Percentiles rank a stretch among this genome's conserved stretches.
Evolutionary conservation across 352 stramenopile genomes (phyloP).

Genomic region (Phytophthora colocasiae): DNA sequence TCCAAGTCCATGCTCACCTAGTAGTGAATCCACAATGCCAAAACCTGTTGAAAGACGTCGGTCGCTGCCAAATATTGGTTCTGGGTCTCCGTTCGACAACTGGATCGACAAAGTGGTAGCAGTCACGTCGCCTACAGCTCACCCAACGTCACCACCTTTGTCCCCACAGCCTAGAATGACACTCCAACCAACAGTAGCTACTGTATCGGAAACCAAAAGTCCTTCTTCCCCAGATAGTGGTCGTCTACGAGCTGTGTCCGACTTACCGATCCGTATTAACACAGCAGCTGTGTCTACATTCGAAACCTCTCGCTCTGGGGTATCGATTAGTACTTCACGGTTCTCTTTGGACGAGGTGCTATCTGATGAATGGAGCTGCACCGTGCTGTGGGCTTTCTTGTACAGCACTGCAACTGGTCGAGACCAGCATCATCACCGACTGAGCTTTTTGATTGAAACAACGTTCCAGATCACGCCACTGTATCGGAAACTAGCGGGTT

Average conservation of each 20-base stretch:
- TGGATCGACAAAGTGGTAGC: constrained; percentile 38
- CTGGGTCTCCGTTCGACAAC: constrained; percentile 30
- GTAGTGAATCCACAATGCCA: neutral
- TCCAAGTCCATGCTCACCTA: constrained; percentile 7
- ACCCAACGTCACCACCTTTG: neutral
- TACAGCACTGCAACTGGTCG: constrained; percentile 47
- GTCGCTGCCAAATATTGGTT: constrained; percentile 17
- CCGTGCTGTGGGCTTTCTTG: constrained; percentile 76
- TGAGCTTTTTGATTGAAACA: constrained; percentile 71
- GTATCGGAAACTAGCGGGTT: constrained; percentile 22
- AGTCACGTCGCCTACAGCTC: neutral
- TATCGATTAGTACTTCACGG: constrained; percentile 6
- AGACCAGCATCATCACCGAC: constrained; percentile 45
- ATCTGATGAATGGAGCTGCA: constrained; percentile 70
- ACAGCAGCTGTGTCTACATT: neutral
- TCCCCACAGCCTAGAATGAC: constrained; percentile 6
- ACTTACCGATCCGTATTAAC: neutral
- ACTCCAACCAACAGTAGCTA: constrained; percentile 4
- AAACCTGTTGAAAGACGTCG: constrained; percentile 10
- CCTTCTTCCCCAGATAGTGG: neutral
- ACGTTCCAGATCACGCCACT: constrained; percentile 58
- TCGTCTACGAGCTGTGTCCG: constrained; percentile 26
- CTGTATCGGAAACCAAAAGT: neutral
- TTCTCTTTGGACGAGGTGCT: constrained; percentile 64
- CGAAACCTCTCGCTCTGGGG: constrained; percentile 14